These are phyloP conservation scores for Jacaranda mimosifolia DNA, from an alignment of 257 asterid species.

Conservation along the genomic window DNA sequence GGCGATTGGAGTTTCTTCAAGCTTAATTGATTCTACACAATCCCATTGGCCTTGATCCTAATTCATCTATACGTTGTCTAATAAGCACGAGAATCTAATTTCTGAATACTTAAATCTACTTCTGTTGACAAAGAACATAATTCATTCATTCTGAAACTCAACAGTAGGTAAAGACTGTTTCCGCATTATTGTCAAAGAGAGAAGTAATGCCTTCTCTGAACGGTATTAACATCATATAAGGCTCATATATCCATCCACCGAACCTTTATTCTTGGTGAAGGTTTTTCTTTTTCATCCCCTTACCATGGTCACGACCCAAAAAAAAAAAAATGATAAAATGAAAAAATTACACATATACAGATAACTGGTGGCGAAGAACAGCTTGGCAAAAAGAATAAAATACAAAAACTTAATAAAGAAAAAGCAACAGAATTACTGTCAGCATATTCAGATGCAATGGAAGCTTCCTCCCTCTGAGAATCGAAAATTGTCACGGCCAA, in stretches of 20 bases:
- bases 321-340: too few relatives aligned
- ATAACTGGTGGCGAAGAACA: background rate
- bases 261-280: background rate
- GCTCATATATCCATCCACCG: background rate
- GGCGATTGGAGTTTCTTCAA: background rate
- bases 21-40: too few relatives aligned
- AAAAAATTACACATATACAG: background rate
- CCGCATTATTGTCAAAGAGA: background rate
- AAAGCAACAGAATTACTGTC: constrained; percentile 67
- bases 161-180: background rate
- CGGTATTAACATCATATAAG: background rate
- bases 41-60: background rate
- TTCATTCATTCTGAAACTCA: background rate
- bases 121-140: constrained; percentile 8
- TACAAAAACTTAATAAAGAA: background rate
- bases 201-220: background rate
- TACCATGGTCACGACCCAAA: background rate
- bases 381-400: constrained; percentile 1
- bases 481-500: constrained; percentile 45
- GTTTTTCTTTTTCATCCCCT: background rate
- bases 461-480: constrained; percentile 46
- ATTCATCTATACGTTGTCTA: constrained; percentile 5
- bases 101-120: constrained; percentile 3
- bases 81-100: background rate
- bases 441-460: constrained; percentile 74